Evolutionary conservation across 1,284 basidiomycete species (phyloP).

Genomic region (Cutaneotrichosporon daszewskae): DNA sequence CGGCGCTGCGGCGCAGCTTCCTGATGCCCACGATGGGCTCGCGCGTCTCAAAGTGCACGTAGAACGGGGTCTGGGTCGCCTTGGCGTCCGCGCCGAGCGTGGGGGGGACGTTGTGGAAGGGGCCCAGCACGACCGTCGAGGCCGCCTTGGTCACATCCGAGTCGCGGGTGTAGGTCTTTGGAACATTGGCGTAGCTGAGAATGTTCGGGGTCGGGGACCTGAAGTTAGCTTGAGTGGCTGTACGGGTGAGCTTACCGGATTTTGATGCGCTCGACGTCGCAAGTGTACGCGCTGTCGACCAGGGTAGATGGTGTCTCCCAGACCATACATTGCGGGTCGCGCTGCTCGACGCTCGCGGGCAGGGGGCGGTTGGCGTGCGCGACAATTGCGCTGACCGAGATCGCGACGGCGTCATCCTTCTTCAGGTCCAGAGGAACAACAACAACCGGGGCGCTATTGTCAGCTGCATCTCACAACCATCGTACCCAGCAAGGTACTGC

Average conservation of each 20-base stretch:
- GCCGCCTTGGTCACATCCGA: constrained; percentile 61
- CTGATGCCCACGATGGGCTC: constrained; percentile 72
- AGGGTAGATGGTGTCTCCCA: constrained; percentile 62
- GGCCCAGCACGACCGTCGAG: constrained; percentile 78
- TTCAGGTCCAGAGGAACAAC: constrained; percentile 35
- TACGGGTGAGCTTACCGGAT: too few relatives aligned
- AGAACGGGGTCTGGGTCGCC: constrained; percentile 60
- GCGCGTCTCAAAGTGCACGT: constrained; percentile 74
- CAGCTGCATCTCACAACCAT: neutral
- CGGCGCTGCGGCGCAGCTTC: constrained; percentile 67
- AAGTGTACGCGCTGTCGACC: constrained; percentile 75
- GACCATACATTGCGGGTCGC: constrained; percentile 71
- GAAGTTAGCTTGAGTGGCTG: too few relatives aligned
- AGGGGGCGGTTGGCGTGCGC: constrained; percentile 70
- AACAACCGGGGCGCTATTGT: constrained; percentile 29
- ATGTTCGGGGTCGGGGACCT: constrained; percentile 67
- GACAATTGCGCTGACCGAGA: constrained; percentile 69
- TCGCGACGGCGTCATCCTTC: constrained; percentile 58
- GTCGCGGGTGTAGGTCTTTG: constrained; percentile 40
- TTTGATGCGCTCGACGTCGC: constrained; percentile 76
- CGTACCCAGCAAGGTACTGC: constrained; percentile 16
- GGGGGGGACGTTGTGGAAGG: constrained; percentile 66
- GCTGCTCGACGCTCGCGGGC: constrained; percentile 67
- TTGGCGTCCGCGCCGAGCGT: constrained; percentile 50
- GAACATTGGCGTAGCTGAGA: constrained; percentile 58